phyloP scores from a whole-genome alignment of 2,329 filamentous ascomycete genomes.

The Ilyonectria mors-panacis region DNA sequence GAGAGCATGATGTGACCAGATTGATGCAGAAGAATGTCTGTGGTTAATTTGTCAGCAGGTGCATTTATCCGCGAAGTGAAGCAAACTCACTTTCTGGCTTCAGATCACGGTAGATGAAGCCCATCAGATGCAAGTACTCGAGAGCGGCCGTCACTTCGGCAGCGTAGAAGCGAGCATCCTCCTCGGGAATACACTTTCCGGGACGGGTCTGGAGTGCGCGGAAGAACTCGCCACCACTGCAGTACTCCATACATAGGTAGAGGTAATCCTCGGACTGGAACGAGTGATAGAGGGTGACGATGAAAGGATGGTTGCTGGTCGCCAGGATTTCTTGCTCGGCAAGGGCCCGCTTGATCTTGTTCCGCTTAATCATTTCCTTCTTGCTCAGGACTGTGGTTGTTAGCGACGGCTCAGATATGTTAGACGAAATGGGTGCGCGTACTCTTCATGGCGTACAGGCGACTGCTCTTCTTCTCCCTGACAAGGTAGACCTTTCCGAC shows the following conservation, averaged over 20 bases:
- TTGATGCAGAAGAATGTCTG: slow-evolving; percentile 97
- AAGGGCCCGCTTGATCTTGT: slow-evolving; percentile 98
- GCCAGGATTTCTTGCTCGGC: slow-evolving; percentile 98
- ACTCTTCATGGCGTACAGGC: slow-evolving; percentile 99
- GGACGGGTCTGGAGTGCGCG: slow-evolving; percentile 94
- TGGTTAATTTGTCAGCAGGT: slow-evolving; percentile 23
- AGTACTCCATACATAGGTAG: slow-evolving; percentile 99
- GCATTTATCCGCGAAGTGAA: slow-evolving; percentile 1
- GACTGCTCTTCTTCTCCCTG: slow-evolving; percentile 95
- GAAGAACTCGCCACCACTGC: slow-evolving; percentile 98
- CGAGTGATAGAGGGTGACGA: slow-evolving; percentile 97
- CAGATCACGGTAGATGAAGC: slow-evolving; percentile 97
- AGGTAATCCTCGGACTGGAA: slow-evolving; percentile 99
- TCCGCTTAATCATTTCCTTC: slow-evolving; percentile 99
- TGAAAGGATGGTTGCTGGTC: slow-evolving; percentile 99
- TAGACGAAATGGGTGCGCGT: slow-evolving; percentile 45
- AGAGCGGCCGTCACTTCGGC: slow-evolving; percentile 96
- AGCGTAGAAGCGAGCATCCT: slow-evolving; percentile 96
- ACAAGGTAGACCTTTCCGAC: slow-evolving; percentile 99
- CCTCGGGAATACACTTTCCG: slow-evolving; percentile 97
- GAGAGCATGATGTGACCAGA: slow-evolving; percentile 99
- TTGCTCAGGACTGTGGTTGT: slow-evolving; percentile 88
- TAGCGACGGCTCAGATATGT: slow-evolving; percentile 46
- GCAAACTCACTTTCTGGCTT: slow-evolving; percentile 91
- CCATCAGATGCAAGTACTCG: slow-evolving; percentile 98